phyloP scores from a whole-genome alignment of 768 basidiomycete species.

The Macrolepiota albuminosa region DNA sequence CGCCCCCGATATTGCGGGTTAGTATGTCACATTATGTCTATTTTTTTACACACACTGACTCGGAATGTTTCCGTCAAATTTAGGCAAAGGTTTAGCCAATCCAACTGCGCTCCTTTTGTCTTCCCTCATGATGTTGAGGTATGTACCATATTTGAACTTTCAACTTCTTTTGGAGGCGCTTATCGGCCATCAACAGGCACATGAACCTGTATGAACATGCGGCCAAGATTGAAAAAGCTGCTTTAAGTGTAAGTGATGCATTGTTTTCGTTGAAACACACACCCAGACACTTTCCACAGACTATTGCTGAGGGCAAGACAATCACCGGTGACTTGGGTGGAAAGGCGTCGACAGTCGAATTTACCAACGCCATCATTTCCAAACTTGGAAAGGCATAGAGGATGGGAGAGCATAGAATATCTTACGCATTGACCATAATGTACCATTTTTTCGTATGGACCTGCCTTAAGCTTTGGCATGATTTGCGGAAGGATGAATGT shows the following conservation, averaged over 20 bases:
- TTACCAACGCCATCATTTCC: constrained; percentile 81
- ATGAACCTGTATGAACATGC: constrained; percentile 88
- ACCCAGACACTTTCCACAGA: constrained; percentile 42
- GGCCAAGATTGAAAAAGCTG: constrained; percentile 86
- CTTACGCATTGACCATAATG: constrained; percentile 4
- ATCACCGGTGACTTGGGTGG: constrained; percentile 98
- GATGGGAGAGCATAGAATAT: constrained; percentile 6
- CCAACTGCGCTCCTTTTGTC: constrained; percentile 97
- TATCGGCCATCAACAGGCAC: constrained; percentile 49
- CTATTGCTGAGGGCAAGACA: constrained; percentile 92
- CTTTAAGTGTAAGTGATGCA: constrained; percentile 63
- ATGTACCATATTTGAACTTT: constrained; percentile 18
- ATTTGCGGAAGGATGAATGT: background rate
- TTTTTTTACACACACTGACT: background rate
- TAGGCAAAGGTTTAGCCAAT: constrained; percentile 91
- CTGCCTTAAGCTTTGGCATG: constrained; percentile 1
- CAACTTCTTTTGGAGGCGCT: background rate
- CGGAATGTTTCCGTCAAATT: constrained; percentile 7
- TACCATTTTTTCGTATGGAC: background rate
- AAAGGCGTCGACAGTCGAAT: constrained; percentile 84
- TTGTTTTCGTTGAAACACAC: background rate
- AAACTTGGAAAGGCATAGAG: constrained; percentile 43
- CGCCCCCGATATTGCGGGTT: constrained; percentile 97
- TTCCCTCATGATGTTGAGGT: constrained; percentile 98
- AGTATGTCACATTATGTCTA: constrained; percentile 16